Evolutionary conservation across 164 flowering plant species (phyloP).

Genomic region (Annona cherimola): DNA sequence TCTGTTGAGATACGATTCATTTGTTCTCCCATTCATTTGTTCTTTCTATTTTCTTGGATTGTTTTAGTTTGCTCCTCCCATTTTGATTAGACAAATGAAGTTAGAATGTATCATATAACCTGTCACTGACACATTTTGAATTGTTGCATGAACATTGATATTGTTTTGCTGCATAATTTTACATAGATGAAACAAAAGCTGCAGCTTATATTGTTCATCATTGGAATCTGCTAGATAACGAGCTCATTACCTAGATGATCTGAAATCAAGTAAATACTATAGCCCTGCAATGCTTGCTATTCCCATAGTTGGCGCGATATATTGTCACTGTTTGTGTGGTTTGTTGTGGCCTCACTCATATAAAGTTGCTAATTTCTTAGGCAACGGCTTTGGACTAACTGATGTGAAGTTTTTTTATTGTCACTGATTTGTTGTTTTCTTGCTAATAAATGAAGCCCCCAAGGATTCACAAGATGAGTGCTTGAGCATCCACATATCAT

Average conservation of each 20-base stretch:
- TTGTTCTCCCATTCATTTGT: neutral
- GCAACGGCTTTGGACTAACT: too few relatives aligned
- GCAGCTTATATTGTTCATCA: neutral
- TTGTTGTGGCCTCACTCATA: too few relatives aligned
- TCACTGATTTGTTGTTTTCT: too few relatives aligned
- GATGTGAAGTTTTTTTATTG: too few relatives aligned
- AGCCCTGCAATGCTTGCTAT: too few relatives aligned
- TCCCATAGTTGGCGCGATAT: too few relatives aligned
- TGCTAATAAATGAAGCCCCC: too few relatives aligned
- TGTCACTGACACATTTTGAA: neutral
- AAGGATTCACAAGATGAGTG: too few relatives aligned
- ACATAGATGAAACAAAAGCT: neutral
- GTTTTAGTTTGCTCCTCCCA: neutral
- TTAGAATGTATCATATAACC: conserved; percentile 5
- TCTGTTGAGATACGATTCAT: neutral
- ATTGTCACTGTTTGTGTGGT: too few relatives aligned
- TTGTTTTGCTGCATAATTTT: neutral
- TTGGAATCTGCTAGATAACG: neutral
- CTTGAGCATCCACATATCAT: too few relatives aligned
- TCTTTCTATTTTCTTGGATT: neutral
- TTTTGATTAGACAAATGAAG: neutral
- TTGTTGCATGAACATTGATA: neutral
- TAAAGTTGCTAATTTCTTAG: too few relatives aligned
- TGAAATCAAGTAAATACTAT: neutral
- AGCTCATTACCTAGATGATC: neutral